A percentile compares a stretch with the other conserved stretches of the same genome.
Evolutionary conservation across 306 rosid species (phyloP).

Genomic region (Carpinus viminea): DNA sequence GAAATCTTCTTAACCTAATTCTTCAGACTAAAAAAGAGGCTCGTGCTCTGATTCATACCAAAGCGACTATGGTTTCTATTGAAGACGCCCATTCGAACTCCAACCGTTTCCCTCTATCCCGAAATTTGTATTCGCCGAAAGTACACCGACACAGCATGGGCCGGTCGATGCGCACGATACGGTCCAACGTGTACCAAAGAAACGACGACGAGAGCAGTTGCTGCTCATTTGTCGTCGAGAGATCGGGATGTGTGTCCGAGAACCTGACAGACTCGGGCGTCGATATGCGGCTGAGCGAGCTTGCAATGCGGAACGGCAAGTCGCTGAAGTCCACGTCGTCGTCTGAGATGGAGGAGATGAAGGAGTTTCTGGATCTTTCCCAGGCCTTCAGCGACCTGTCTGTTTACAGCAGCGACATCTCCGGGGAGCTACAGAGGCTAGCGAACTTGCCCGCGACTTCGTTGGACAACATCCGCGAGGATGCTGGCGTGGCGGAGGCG

Average conservation of each 20-base stretch:
- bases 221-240: constrained; percentile 45
- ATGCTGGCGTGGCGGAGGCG: constrained; percentile 32
- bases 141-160: constrained; percentile 55
- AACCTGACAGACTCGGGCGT: constrained; percentile 77
- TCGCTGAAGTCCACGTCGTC: constrained; percentile 40
- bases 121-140: constrained; percentile 54
- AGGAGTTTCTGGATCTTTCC: constrained; percentile 74
- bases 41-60: too few species aligned
- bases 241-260: constrained; percentile 64
- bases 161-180: constrained; percentile 89
- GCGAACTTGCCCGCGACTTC: constrained; percentile 25
- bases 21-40: too few species aligned
- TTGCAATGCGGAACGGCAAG: constrained; percentile 53
- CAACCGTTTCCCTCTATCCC: constrained; percentile 53
- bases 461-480: constrained; percentile 10
- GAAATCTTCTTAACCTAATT: constrained; percentile 27
- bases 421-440: constrained; percentile 84
- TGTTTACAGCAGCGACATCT: constrained; percentile 88
- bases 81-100: constrained; percentile 67
- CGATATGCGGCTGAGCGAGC: constrained; percentile 87
- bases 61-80: constrained; percentile 67
- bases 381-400: constrained; percentile 88
- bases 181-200: constrained; percentile 65
- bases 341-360: constrained; percentile 27
- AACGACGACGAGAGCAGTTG: constrained; percentile 44